Conservation (phyloP, 1,284 basidiomycete species). For the Apiotrichum mycotoxinovorans region DNA sequence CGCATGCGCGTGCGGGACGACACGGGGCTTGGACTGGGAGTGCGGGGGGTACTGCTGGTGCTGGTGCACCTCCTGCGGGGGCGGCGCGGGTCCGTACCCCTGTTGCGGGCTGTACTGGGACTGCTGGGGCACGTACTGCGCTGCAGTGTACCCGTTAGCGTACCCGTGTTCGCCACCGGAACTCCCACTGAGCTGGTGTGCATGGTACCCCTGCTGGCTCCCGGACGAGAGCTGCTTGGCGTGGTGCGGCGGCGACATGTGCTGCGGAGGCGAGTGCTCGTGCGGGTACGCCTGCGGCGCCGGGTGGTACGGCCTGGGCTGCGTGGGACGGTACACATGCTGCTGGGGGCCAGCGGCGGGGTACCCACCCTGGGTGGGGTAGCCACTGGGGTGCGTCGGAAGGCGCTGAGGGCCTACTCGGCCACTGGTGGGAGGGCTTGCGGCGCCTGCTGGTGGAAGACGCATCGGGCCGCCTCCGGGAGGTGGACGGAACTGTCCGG, state of each 20-base stretch:
- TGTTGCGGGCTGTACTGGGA: background rate
- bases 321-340: background rate
- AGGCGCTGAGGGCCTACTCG: background rate
- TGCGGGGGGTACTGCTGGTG: slow-evolving; percentile 21
- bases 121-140: background rate
- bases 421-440: background rate
- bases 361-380: too few relatives aligned
- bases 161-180: background rate
- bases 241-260: background rate
- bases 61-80: slow-evolving; percentile 6
- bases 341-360: background rate
- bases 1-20: background rate
- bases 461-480: too few relatives aligned
- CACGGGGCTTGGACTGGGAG: background rate
- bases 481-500: too few relatives aligned
- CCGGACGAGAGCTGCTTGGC: background rate
- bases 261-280: background rate
- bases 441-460: too few relatives aligned
- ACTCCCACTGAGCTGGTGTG: background rate
- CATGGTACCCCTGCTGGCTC: too few relatives aligned
- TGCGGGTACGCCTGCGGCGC: background rate
- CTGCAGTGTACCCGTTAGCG: background rate
- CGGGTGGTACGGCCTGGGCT: background rate
- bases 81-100: too few relatives aligned
- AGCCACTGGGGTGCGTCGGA: too few relatives aligned